Percentiles rank a stretch among this genome's conserved stretches.
These are phyloP conservation scores for Forsythia viridissima DNA, from an alignment of 257 asterid species.

Conservation along the genomic window DNA sequence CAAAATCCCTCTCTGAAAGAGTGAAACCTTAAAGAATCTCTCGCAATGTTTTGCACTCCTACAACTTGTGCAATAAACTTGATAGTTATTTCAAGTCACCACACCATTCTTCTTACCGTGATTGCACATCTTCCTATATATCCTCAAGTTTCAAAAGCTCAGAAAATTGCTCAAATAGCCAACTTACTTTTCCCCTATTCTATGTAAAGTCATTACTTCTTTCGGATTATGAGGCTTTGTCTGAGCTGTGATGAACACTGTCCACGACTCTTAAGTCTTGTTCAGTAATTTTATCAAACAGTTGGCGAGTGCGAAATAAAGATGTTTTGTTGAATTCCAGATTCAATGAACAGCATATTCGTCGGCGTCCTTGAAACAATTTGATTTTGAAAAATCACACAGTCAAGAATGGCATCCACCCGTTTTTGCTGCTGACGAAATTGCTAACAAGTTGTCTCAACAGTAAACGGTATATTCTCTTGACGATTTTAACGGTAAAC, in stretches of 20 bases:
- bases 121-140: constrained; percentile 27
- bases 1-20: constrained; percentile 48
- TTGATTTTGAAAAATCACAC: neutral
- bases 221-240: neutral
- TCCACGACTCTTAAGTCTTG: no score
- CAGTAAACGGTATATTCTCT: no score
- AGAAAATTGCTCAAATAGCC: constrained; percentile 40
- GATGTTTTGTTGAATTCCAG: constrained; percentile 30
- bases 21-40: constrained; percentile 60
- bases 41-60: constrained; percentile 40
- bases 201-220: constrained; percentile 39
- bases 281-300: constrained; percentile 43
- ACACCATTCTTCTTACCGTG: constrained; percentile 34
- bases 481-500: no score
- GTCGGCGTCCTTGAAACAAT: constrained; percentile 41
- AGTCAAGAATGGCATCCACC: neutral
- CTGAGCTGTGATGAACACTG: no score
- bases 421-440: neutral
- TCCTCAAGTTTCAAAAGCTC: constrained; percentile 52
- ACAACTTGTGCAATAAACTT: constrained; percentile 22
- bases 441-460: no score
- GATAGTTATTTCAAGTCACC: no score
- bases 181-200: constrained; percentile 28
- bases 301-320: constrained; percentile 42
- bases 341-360: constrained; percentile 40